Evolutionary conservation across 1,284 basidiomycete genomes (phyloP), one percentile per base, ranked within the genome.

Genomic region (Chalciporus sp.): DNA sequence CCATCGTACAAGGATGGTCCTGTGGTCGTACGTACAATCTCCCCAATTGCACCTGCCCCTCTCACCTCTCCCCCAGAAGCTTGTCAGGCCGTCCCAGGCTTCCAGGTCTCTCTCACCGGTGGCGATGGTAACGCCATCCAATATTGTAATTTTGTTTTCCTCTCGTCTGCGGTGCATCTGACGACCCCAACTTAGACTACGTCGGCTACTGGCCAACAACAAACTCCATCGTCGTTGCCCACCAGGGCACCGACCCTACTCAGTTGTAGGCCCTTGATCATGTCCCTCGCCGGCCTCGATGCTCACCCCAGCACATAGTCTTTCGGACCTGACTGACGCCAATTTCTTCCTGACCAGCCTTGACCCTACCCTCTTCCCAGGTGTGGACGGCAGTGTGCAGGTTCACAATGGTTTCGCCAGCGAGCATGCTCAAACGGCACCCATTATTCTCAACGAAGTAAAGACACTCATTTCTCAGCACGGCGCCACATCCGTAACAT

Each of bases 1-100:
- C 62, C 58, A 70, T 67, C 47, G 65, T 80, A 8, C 58, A 66
- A 49, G 68, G 62, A 33, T 81, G 80, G 80, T 50, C 62, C 6
- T 83, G 81, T 54, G 78, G 81, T 47, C 64, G 77, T 80, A 59
- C 20, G 65, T 55, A 12, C 31, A 37, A n/a, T 14, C 45, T 49
- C 19, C 28, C 33, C 48, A 11, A n/a, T 14, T 2, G 20, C 43
- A 12, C 4, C 3, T 16, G 39, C n/a, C 27, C 11, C 6, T 45
- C 41, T 66, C 46, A 56, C 37, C n/a, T 23, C 39, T 19, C 17
- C 40, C 42, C 44, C 48, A 66, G 68, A 64, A 37, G 67, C 74
- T 31, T 78, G 75, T 49, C 58, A 66, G 26, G 73, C 72, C 10
- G 56, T 72, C 39, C 71, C 71, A 6, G 69, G 61, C 10, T 76